Evolutionary conservation across 495 filamentous ascomycete genomes (phyloP), one percentile per base, ranked within the genome.

Genomic region (Cudoniella acicularis): DNA sequence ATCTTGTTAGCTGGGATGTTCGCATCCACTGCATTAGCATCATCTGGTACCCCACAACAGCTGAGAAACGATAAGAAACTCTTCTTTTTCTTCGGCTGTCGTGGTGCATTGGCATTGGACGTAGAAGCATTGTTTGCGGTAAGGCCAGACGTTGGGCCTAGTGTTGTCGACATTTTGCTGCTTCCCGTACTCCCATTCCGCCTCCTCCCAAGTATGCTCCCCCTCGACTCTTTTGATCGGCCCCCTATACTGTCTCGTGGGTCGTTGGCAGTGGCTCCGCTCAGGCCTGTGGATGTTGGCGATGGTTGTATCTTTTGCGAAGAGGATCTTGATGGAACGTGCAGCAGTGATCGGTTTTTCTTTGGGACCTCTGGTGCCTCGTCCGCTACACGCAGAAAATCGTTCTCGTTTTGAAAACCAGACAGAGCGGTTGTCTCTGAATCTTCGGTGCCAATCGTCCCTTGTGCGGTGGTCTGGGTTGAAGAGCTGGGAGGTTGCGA

Each of bases 11-110:
- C 75, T 48, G 88, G 84, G 21, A 88, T 70, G 21, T 72, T 69
- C 45, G 89, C 88, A 41, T 84, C 84, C 41, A 85, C 75, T 2
- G 82, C 73, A 56, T 86, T 83, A n/a, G 81, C 82, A 47, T 82
- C 72, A 57, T 85, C 80, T 41, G 84, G 79, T 24, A 86, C 82
- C 25, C 85, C 84, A 70, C 91, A 96, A 76, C 92, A 96, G 49
- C 48, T 50, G 3, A 96, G 75, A 56, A 94, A 84, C 23, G 89
- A 78, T 20, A 95, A 73, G 40, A 96, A 73, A 10, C 83, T 79
- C 52, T 74, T 76, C 70, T 83, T 83, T 74, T 87, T 89, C 69
- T 85, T 87, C 54, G 77, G 70, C 60, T 68, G 69, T 48, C 62
- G 76, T 61, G 70, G 72, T 55, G 78, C 73, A 23, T 78, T 75